A percentile compares a stretch with the other conserved stretches of the same genome.
Conservation (phyloP, 768 basidiomycete genomes). For the Clitopilus passeckerianus region DNA sequence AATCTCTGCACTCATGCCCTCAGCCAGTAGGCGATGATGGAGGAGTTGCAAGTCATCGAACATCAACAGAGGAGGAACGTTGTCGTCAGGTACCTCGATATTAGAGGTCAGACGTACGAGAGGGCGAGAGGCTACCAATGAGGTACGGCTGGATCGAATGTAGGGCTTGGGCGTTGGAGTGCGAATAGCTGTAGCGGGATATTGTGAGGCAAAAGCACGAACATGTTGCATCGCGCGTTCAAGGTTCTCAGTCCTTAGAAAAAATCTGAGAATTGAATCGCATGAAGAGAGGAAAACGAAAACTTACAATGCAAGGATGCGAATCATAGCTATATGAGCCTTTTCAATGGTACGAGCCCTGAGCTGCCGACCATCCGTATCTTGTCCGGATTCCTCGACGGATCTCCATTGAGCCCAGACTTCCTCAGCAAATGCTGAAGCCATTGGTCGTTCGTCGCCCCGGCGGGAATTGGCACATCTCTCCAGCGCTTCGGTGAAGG, state of each 20-base stretch:
- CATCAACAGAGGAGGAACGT: conserved; percentile 73
- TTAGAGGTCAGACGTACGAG: conserved; percentile 65
- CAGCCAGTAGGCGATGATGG: conserved; percentile 63
- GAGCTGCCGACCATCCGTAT: conserved; percentile 18
- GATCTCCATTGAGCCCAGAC: conserved; percentile 64
- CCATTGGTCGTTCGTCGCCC: conserved; percentile 41
- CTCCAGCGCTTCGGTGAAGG: conserved; percentile 66
- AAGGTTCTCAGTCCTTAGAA: conserved; percentile 39
- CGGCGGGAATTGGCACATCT: conserved; percentile 44
- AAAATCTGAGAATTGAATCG: conserved; percentile 1
- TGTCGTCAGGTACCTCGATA: conserved; percentile 63
- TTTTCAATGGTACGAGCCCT: conserved; percentile 57
- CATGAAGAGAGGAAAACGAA: not conserved
- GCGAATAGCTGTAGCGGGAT: conserved; percentile 54
- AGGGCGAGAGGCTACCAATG: conserved; percentile 51
- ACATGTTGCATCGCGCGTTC: conserved; percentile 54
- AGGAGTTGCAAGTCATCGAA: conserved; percentile 77
- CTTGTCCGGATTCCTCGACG: conserved; percentile 35
- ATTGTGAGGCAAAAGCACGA: conserved; percentile 55
- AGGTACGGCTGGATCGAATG: conserved; percentile 55
- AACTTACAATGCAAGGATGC: conserved; percentile 57
- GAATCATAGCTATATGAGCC: conserved; percentile 65
- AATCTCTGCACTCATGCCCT: conserved; percentile 40
- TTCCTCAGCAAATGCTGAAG: conserved; percentile 48
- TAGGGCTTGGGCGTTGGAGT: conserved; percentile 35